A percentile compares a stretch with the other conserved stretches of the same genome.
phyloP scores from a whole-genome alignment of 495 filamentous ascomycete species.

The Hypoxylon lienhwacheense region DNA sequence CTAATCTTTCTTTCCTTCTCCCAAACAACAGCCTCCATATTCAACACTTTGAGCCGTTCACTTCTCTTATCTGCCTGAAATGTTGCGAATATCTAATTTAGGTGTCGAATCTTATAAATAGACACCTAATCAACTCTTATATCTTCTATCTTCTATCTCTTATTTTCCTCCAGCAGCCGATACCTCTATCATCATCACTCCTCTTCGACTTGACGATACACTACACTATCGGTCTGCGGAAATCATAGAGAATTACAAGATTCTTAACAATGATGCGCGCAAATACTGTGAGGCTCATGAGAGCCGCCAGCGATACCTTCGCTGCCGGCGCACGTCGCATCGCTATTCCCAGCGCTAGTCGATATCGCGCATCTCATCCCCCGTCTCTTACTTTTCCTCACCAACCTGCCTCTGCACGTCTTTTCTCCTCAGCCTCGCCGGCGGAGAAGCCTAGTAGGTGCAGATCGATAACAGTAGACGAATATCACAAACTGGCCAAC shows the following conservation, averaged over 20 bases:
- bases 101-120: too few relatives aligned
- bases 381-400: background rate
- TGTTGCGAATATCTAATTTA: too few relatives aligned
- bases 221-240: too few relatives aligned
- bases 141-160: too few relatives aligned
- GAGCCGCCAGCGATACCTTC: constrained; percentile 23
- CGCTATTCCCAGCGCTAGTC: constrained; percentile 1
- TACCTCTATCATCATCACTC: too few relatives aligned
- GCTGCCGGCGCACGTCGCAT: constrained; percentile 9
- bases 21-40: constrained; percentile 2
- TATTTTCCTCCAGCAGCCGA: too few relatives aligned
- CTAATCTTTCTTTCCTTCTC: too few relatives aligned
- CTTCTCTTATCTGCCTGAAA: too few relatives aligned
- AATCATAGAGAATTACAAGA: too few relatives aligned
- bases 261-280: constrained; percentile 43
- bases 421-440: constrained; percentile 29
- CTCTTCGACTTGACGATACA: too few relatives aligned
- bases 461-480: constrained; percentile 32
- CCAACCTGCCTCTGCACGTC: constrained; percentile 3
- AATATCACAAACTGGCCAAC: constrained; percentile 55
- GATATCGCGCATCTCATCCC: constrained; percentile 3
- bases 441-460: constrained; percentile 23
- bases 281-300: constrained; percentile 30
- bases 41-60: too few relatives aligned
- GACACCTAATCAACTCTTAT: too few relatives aligned